These are phyloP conservation scores for Venturia effusa DNA, from an alignment of 2,329 filamentous ascomycete species.

Conservation along the genomic window DNA sequence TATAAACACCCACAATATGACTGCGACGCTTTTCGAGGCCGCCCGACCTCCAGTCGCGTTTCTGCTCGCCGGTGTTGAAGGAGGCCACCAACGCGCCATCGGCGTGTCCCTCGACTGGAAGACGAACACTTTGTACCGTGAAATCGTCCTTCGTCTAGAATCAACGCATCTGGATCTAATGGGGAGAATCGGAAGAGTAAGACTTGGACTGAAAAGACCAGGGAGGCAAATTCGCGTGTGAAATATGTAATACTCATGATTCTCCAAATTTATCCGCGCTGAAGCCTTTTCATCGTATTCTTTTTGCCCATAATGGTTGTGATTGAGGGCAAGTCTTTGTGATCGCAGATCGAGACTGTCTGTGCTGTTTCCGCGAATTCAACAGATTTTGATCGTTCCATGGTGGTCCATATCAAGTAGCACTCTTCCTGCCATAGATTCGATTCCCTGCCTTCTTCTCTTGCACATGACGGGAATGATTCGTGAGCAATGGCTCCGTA, in stretches of 20 bases:
- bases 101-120: slow-evolving; percentile 37
- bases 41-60: slow-evolving; percentile 30
- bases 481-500: background rate
- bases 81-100: slow-evolving; percentile 35
- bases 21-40: slow-evolving; percentile 31
- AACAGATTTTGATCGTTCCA: too few species aligned
- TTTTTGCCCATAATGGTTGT: background rate
- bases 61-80: slow-evolving; percentile 34
- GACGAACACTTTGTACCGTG: slow-evolving; percentile 29
- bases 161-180: slow-evolving; percentile 28
- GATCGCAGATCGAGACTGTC: background rate
- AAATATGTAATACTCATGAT: background rate
- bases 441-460: background rate
- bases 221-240: slow-evolving; percentile 10
- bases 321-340: background rate
- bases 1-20: slow-evolving; percentile 34
- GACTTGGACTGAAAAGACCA: slow-evolving; percentile 17
- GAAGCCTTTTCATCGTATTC: too few species aligned
- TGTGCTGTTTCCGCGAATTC: too few species aligned
- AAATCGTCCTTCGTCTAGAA: slow-evolving; percentile 34
- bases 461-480: background rate
- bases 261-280: background rate
- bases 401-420: too few species aligned
- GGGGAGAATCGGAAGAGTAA: slow-evolving; percentile 23
- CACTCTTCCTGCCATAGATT: too few species aligned